These are phyloP conservation scores for Letharia columbiana DNA, from an alignment of 495 filamentous ascomycete genomes.

Conservation along the genomic window DNA sequence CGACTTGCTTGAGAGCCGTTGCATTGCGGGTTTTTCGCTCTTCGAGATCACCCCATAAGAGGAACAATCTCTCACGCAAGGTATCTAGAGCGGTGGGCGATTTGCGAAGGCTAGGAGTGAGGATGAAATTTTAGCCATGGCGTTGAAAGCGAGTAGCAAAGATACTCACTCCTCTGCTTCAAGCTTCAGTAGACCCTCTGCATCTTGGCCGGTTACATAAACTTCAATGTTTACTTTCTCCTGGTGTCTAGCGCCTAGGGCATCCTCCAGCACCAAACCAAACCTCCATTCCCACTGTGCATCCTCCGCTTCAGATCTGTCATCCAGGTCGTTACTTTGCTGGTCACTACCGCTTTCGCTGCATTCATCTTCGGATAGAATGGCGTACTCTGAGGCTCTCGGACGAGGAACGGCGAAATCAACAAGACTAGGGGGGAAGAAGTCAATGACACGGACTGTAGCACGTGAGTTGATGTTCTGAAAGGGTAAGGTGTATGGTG, in stretches of 20 bases:
- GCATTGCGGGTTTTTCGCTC: constrained; percentile 44
- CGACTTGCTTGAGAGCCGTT: constrained; percentile 9
- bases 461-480: constrained; percentile 62
- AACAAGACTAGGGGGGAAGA: constrained; percentile 59
- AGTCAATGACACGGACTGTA: constrained; percentile 70
- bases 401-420: constrained; percentile 58
- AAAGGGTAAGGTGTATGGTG: constrained; percentile 52
- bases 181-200: constrained; percentile 54
- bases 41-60: constrained; percentile 81
- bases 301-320: constrained; percentile 17
- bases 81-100: constrained; percentile 36
- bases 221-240: constrained; percentile 47
- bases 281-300: constrained; percentile 72
- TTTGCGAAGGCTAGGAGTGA: constrained; percentile 43
- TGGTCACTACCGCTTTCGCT: constrained; percentile 30
- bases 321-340: constrained; percentile 17
- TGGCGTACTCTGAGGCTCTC: constrained; percentile 35
- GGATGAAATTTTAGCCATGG: constrained; percentile 14
- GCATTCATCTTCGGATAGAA: constrained; percentile 38
- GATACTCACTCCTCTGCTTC: constrained; percentile 59
- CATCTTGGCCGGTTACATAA: constrained; percentile 56
- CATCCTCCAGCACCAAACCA: constrained; percentile 60
- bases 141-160: constrained; percentile 1
- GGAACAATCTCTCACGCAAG: constrained; percentile 63
- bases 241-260: constrained; percentile 27